phyloP scores from a whole-genome alignment of 2,329 filamentous ascomycete genomes.

The Graphium sp. region DNA sequence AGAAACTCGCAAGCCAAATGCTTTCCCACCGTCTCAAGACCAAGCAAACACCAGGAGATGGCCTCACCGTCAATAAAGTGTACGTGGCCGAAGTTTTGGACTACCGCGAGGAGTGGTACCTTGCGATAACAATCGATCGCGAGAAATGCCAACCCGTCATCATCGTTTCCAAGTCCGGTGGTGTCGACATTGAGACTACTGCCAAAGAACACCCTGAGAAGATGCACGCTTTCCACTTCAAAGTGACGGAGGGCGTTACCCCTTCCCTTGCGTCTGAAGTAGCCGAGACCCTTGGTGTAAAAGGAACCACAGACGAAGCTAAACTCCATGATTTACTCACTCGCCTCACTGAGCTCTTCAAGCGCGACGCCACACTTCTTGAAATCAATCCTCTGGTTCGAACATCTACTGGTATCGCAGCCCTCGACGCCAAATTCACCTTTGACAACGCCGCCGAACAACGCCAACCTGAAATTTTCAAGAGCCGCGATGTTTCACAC shows the following conservation, averaged over 20 bases:
- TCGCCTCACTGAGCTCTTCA: conserved; percentile 20
- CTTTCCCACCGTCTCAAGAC: conserved; percentile 5
- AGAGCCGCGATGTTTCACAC: conserved; percentile 14
- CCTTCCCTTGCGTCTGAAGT: conserved; percentile 8
- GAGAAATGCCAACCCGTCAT: conserved; percentile 19
- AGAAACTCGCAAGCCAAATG: conserved; percentile 8
- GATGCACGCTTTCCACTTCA: conserved; percentile 10
- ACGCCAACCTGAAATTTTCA: conserved; percentile 22
- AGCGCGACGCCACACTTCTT: conserved; percentile 27
- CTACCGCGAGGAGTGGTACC: conserved; percentile 17
- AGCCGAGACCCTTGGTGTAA: no score
- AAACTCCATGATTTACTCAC: conserved; percentile 9
- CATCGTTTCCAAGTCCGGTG: conserved; percentile 14
- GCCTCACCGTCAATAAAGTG: conserved; percentile 12
- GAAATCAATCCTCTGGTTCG: conserved; percentile 20
- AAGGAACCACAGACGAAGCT: no score
- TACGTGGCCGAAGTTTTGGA: conserved; percentile 17
- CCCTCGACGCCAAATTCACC: conserved; percentile 23
- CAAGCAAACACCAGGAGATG: conserved; percentile 1
- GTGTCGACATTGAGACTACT: conserved; percentile 8
- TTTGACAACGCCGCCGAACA: conserved; percentile 28
- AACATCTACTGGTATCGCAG: conserved; percentile 9
- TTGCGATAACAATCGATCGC: conserved; percentile 24
- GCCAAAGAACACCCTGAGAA: not conserved
- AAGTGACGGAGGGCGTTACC: conserved; percentile 12